A percentile compares a stretch with the other conserved stretches of the same genome.
These are phyloP conservation scores for Teratosphaeria destructans DNA, from an alignment of 2,329 filamentous ascomycete species.

Conservation along the genomic window DNA sequence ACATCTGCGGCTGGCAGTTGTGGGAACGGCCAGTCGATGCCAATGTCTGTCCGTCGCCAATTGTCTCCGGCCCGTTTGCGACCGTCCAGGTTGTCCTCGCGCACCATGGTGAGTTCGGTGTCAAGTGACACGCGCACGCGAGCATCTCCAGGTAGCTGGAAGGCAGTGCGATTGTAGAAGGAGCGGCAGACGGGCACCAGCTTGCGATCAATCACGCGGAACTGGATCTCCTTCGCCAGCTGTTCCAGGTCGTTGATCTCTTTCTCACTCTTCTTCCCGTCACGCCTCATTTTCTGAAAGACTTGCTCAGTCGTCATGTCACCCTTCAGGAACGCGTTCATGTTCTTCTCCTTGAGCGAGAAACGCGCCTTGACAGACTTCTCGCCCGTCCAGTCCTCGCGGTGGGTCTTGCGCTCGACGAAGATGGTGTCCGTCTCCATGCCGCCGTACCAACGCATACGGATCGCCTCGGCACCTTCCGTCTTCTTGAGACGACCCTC, in stretches of 20 bases:
- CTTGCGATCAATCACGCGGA: slow-evolving; percentile 76
- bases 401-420: slow-evolving; percentile 93
- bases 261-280: slow-evolving; percentile 86
- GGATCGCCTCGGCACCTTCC: slow-evolving; percentile 92
- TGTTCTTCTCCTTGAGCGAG: slow-evolving; percentile 89
- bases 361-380: slow-evolving; percentile 98
- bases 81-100: slow-evolving; percentile 90
- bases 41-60: slow-evolving; percentile 95
- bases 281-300: slow-evolving; percentile 94
- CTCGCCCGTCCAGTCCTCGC: slow-evolving; percentile 98
- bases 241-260: slow-evolving; percentile 87
- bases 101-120: slow-evolving; percentile 87
- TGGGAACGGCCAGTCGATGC: slow-evolving; percentile 87
- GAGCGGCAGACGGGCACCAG: slow-evolving; percentile 85
- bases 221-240: slow-evolving; percentile 84
- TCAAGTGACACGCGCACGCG: slow-evolving; percentile 94
- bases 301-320: slow-evolving; percentile 74
- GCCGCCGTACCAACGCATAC: slow-evolving; percentile 91
- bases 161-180: slow-evolving; percentile 96
- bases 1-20: slow-evolving; percentile 79
- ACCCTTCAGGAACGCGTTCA: slow-evolving; percentile 81
- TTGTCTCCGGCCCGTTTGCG: slow-evolving; percentile 67
- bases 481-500: slow-evolving; percentile 93
- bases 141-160: slow-evolving; percentile 92
- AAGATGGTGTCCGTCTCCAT: slow-evolving; percentile 96